Evolutionary conservation across 2,329 filamentous ascomycete genomes (phyloP), one percentile per base, ranked within the genome.

Genomic region (Coniella lustricola): DNA sequence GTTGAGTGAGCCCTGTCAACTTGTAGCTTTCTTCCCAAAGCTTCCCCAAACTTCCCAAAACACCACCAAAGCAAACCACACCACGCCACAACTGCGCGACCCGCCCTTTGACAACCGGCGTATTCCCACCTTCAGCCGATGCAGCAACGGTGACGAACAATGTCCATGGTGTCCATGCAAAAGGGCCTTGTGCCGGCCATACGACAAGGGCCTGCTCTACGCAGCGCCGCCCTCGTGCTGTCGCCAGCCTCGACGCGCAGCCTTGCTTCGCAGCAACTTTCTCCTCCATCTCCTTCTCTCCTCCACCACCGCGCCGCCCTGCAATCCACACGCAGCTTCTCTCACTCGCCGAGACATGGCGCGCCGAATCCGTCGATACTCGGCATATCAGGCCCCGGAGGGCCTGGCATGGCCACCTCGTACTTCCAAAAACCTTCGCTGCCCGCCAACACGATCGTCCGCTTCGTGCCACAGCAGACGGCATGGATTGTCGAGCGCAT

Each of bases 401-500:
- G 62, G 44, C 63, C 68, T 13, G 62, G 65, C 47, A 60, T 73
- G 3, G 78, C 84, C 32, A 77, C 84, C 7, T 82, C 85, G n/a
- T 94, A 94, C 69, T 95, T 95, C 68, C 84, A 86, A 63, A 78
- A 78, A 55, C 73, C 76, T 12, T 74, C 77, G 18, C 76, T 96
- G 45, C 93, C 93, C 22, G 87, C 90, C 58, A 98, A 98, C 70
- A 98, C 93, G 3, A 75, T 98, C 54, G 75, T 98, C 60, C 88
- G 91, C 52, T 98, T 97, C 69, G 93, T 98, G 36, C 93, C 93
- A n/a, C 93, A 98, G 70, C 93, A 98, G 74, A 97, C 91, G 59
- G 93, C 93, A 67, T 98, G 93, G 93, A 91, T 98, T 51, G 93
- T 98, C 49, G 93, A 98, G 79, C 90, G 93, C 63, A 98, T 98